Base-by-base conservation (phyloP, 1,139 yeast genomes). In the Yamadazyma mexicana region DNA sequence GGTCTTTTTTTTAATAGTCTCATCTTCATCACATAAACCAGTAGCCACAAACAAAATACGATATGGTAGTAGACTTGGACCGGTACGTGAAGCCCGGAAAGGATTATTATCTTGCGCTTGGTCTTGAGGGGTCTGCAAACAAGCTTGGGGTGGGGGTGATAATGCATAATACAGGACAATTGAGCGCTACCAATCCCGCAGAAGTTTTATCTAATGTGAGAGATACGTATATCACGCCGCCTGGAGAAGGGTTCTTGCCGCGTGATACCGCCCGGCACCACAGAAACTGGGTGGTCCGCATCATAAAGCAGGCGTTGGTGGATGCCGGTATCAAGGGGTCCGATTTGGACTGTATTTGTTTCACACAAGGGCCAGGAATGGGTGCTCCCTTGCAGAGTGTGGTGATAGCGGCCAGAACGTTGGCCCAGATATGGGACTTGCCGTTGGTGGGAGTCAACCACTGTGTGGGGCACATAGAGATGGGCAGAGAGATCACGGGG, bases 281-380 rank as follows among this genome's bases (percentile, higher is more conserved):
- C 60, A 66, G 97, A 34, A 87, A 88, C 62, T 91, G 97, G 97
- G 94, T 82, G n/a, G 91, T 87, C 1, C 65, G 98, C 40, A 66
- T 91, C 28, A 79, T 88, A 36, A 81, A 79, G 51, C 57, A 56
- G 29, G 87, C 98, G 0, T 58, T 92, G 39, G 59, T 58, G 3
- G 92, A 83, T 32, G 84, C 96, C 2, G 60, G 65, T 0, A 58
- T 88, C n/a, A 66, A 34, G 42, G 73, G 75, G 0, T 38, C 57
- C 2, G 94, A 88, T 38, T 63, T 92, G 20, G 96, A 91, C 61
- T 89, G 95, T 52, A 86, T 92, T 39, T 89, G 97, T 60, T 92
- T 91, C 60, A 92, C 98, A 1, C 95, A 87, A 61, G 99, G 98
- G 4, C 98, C 98, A 0, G 99, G 99, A 1, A 94, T 92, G 98